phyloP scores from a whole-genome alignment of 73 alveolate species.

The Urostyla sp. region DNA sequence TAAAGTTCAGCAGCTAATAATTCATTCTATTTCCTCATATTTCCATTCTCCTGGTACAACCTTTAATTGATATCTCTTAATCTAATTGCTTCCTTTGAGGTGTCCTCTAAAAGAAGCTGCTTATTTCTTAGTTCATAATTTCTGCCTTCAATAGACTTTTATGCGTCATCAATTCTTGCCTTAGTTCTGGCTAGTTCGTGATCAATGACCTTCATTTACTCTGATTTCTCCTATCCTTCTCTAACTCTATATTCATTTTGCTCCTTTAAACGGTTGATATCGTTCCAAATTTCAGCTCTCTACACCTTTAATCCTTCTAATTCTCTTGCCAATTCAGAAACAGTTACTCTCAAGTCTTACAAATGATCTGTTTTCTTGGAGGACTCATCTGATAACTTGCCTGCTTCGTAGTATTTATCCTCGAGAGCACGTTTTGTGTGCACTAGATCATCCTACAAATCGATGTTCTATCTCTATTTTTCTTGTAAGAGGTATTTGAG shows the following conservation, averaged over 20 bases:
- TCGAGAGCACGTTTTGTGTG: slow-evolving; percentile 41
- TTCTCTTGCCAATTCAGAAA: slow-evolving; percentile 40
- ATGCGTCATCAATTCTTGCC: slow-evolving; percentile 38
- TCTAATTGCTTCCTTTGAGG: not conserved
- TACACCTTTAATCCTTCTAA: slow-evolving; percentile 28
- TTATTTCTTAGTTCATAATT: slow-evolving; percentile 28
- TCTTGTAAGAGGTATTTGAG: slow-evolving; percentile 33
- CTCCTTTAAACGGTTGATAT: slow-evolving; percentile 59
- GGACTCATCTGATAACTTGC: slow-evolving; percentile 24
- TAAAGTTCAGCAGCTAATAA: slow-evolving; percentile 5
- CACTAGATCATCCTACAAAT: slow-evolving; percentile 30
- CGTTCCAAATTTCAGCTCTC: slow-evolving; percentile 38
- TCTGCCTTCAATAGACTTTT: slow-evolving; percentile 23
- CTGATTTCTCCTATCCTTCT: slow-evolving; percentile 31
- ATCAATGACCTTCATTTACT: slow-evolving; percentile 37
- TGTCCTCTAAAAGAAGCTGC: slow-evolving; percentile 3
- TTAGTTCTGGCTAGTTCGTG: slow-evolving; percentile 37
- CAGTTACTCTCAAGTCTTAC: slow-evolving; percentile 36
- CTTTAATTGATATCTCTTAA: not conserved
- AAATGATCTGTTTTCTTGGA: slow-evolving; percentile 14
- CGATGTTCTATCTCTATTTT: slow-evolving; percentile 28
- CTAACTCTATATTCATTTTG: slow-evolving; percentile 24
- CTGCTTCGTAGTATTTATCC: slow-evolving; percentile 28
- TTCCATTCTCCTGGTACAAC: not conserved
- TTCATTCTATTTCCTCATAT: slow-evolving; percentile 20